phyloP scores from a whole-genome alignment of 164 flowering plant species.

The Macadamia tetraphylla region DNA sequence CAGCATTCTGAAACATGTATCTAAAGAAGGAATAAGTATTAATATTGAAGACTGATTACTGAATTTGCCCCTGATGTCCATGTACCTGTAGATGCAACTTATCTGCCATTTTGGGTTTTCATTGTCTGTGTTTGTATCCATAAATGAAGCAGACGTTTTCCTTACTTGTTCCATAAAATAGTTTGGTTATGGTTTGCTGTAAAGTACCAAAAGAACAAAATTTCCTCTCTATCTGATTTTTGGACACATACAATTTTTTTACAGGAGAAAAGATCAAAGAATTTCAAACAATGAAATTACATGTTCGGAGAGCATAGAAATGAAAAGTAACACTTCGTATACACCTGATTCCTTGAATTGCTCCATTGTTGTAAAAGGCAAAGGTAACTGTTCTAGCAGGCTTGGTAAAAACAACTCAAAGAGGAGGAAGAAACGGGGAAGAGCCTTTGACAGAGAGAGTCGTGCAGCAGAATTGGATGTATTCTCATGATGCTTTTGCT shows the following conservation, averaged over 20 bases:
- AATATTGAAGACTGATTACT: no score
- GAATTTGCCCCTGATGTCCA: no score
- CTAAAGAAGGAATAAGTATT: no score
- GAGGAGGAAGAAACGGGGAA: constrained; percentile 33
- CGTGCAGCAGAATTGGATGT: constrained; percentile 28
- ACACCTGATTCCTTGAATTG: constrained; percentile 11
- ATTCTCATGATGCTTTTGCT: constrained; percentile 10
- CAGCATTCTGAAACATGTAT: no score
- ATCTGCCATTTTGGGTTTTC: no score
- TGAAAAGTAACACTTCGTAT: constrained; percentile 11
- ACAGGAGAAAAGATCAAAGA: constrained; percentile 11
- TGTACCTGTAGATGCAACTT: no score
- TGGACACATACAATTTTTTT: background rate
- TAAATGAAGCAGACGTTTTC: no score
- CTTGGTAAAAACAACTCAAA: constrained; percentile 10
- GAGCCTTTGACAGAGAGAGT: constrained; percentile 22
- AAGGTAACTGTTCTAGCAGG: constrained; percentile 10
- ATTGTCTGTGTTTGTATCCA: no score
- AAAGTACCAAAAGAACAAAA: background rate
- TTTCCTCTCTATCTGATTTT: background rate
- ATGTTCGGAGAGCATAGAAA: constrained; percentile 3
- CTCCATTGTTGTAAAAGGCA: background rate
- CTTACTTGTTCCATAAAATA: no score
- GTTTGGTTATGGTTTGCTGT: background rate
- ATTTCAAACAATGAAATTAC: constrained; percentile 10